Base-by-base conservation (phyloP, 2,329 filamentous ascomycete genomes). In the Drechslerella stenobrocha region DNA sequence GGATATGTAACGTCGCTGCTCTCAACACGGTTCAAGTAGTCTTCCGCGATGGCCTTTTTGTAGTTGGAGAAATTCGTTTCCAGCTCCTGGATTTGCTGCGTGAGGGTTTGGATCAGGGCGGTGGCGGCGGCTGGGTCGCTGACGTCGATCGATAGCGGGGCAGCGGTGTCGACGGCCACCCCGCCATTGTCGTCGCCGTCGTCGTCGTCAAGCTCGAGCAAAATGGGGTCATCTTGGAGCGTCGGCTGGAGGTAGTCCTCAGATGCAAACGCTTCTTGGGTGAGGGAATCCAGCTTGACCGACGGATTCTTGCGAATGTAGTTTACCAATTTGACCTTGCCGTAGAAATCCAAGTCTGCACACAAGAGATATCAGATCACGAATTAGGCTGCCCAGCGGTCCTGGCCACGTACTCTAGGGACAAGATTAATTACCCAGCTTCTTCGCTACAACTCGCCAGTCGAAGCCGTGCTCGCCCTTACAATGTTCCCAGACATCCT, bases 141-240 rank as follows among this genome's bases (percentile, higher is more conserved):
- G 42, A 55, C 53, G 15, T 66, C 61, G 11, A 66, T 50, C 18
- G 74, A 71, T 53, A 76, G 71, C 70, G 75, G 70, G 67, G 69
- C 53, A 60, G 69, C 18, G 61, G 72, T 35, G 7, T 66, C 70
- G 13, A 70, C 20, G 56, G 70, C 55, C 3, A 52, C 52, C 1
- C 40, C 45, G n/a, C 59, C 71, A 1, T 73, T 75, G 13, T 77
- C 72, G 9, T 77, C 76, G 24, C 80, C 76, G 28, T 30, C 28
- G 34, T 80, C 77, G 7, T 96, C 93, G 70, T 95, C 92, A 18
- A 98, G 80, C 58, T 84, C 88, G 75, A 95, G 90, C 28, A 98
- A 83, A 53, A 97, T 79, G 2, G 91, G 88, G 75, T 98, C 93
- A 71, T 96, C 90, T 63, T 93, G 87, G 5, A 98, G 78, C 2